Percentiles rank a stretch among this genome's conserved stretches.
Evolutionary conservation across 768 basidiomycete species (phyloP).

Genomic region (Russula brevipes): DNA sequence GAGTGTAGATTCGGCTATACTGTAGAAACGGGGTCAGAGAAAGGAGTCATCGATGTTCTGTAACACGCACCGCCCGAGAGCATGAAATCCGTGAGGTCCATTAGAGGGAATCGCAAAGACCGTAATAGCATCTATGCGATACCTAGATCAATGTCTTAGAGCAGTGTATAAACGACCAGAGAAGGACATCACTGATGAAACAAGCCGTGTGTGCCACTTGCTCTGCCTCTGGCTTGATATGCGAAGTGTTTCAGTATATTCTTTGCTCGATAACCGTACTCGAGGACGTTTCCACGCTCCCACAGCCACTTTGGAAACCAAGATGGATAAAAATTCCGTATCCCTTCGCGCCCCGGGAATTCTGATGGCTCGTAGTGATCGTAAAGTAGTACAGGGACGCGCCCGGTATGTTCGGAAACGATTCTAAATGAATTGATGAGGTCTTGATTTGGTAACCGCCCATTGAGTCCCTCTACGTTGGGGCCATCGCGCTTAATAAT

Average conservation of each 20-base stretch:
- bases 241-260: conserved; percentile 66
- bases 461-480: conserved; percentile 83
- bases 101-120: conserved; percentile 80
- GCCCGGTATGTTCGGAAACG: conserved; percentile 67
- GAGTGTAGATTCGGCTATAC: conserved; percentile 80
- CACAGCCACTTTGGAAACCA: conserved; percentile 47
- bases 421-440: conserved; percentile 75
- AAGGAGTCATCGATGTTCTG: not conserved
- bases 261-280: conserved; percentile 53
- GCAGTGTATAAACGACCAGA: not conserved
- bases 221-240: conserved; percentile 72
- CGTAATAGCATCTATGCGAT: conserved; percentile 91
- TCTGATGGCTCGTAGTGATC: conserved; percentile 60
- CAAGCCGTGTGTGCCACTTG: conserved; percentile 86
- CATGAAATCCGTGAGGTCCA: conserved; percentile 94
- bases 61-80: conserved; percentile 70
- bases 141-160: conserved; percentile 43
- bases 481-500: not conserved
- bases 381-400: conserved; percentile 76
- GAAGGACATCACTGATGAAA: conserved; percentile 63
- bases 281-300: conserved; percentile 41
- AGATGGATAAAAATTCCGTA: conserved; percentile 34
- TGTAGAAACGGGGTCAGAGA: conserved; percentile 29
- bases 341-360: conserved; percentile 30
- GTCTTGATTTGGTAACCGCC: conserved; percentile 94